A percentile compares a stretch with the other conserved stretches of the same genome.
Conservation (phyloP, 805 yeast genomes). For the Kuraishia piskuri region DNA sequence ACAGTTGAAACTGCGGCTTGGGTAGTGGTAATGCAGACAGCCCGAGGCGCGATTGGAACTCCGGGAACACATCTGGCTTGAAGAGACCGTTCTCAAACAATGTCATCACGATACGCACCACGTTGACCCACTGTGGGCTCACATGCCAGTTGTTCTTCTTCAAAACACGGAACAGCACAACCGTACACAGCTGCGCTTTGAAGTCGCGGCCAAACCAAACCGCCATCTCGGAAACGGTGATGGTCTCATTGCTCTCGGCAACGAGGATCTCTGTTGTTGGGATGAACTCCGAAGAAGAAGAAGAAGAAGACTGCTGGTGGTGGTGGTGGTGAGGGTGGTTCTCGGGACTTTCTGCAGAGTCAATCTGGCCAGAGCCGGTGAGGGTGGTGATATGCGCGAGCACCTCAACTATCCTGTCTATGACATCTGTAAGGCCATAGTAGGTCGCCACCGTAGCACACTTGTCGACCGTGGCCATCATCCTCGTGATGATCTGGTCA, state of each 20-base stretch:
- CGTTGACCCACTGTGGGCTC: constrained; percentile 46
- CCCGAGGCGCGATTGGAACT: constrained; percentile 49
- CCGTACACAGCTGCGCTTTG: constrained; percentile 84
- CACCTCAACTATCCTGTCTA: constrained; percentile 59
- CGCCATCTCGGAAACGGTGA: constrained; percentile 75
- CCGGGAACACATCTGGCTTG: constrained; percentile 54
- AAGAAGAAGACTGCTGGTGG: constrained; percentile 13
- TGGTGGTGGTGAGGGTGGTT: constrained; percentile 13
- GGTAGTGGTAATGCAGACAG: constrained; percentile 51
- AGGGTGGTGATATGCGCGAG: constrained; percentile 66
- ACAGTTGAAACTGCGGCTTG: constrained; percentile 57
- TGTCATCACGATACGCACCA: constrained; percentile 51
- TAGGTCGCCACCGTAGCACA: constrained; percentile 68
- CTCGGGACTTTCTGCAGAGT: constrained; percentile 8
- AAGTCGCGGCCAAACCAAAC: constrained; percentile 84
- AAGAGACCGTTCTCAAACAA: constrained; percentile 68
- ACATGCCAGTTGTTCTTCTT: constrained; percentile 46
- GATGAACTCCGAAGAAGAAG: constrained; percentile 26
- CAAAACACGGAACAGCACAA: constrained; percentile 73
- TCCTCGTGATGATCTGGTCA: constrained; percentile 79
- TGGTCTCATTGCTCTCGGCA: constrained; percentile 44
- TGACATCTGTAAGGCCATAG: constrained; percentile 44
- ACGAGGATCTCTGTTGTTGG: constrained; percentile 38
- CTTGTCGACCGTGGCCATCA: constrained; percentile 83
- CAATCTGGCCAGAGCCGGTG: constrained; percentile 27